These are phyloP conservation scores for Mycotypha africana DNA, from an alignment of 371 early-diverging fungal genomes.

Conservation along the genomic window DNA sequence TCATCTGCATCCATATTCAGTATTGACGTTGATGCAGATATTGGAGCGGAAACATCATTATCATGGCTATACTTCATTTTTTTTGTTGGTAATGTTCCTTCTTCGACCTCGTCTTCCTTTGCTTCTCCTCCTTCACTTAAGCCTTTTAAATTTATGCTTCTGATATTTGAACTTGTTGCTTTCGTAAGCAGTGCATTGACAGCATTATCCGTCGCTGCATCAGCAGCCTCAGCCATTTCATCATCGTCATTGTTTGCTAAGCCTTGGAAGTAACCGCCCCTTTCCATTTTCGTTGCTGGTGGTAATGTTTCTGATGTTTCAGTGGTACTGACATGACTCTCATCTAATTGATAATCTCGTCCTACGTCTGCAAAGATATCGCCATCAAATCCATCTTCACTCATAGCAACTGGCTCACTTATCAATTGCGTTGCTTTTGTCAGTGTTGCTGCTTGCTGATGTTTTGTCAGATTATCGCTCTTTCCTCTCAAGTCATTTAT, in stretches of 20 bases:
- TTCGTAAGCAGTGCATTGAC: conserved; percentile 17
- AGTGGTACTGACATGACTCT: conserved; percentile 11
- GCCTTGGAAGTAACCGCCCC: conserved; percentile 17
- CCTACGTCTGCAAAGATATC: conserved; percentile 91
- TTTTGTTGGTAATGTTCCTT: conserved; percentile 2
- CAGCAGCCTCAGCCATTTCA: conserved; percentile 14
- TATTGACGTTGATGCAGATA: no score
- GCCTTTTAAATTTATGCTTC: conserved; percentile 8
- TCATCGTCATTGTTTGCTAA: conserved; percentile 15
- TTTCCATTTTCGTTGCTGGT: no score
- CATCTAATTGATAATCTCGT: conserved; percentile 65
- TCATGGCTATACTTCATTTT: conserved; percentile 4
- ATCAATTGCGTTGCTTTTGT: conserved; percentile 12
- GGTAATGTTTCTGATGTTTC: conserved; percentile 10
- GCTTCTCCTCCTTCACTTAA: neutral
- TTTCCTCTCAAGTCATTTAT: conserved; percentile 9
- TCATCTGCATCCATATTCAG: conserved; percentile 32
- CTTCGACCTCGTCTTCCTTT: neutral
- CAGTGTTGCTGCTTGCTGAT: conserved; percentile 17
- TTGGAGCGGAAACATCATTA: conserved; percentile 4
- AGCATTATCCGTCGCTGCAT: conserved; percentile 7
- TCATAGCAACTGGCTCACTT: conserved; percentile 11
- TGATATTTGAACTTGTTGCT: conserved; percentile 4
- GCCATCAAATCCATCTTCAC: conserved; percentile 22
- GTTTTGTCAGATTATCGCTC: conserved; percentile 24